Conservation (phyloP, 2,329 filamentous ascomycete species). For the Ceratocystis albifundus region DNA sequence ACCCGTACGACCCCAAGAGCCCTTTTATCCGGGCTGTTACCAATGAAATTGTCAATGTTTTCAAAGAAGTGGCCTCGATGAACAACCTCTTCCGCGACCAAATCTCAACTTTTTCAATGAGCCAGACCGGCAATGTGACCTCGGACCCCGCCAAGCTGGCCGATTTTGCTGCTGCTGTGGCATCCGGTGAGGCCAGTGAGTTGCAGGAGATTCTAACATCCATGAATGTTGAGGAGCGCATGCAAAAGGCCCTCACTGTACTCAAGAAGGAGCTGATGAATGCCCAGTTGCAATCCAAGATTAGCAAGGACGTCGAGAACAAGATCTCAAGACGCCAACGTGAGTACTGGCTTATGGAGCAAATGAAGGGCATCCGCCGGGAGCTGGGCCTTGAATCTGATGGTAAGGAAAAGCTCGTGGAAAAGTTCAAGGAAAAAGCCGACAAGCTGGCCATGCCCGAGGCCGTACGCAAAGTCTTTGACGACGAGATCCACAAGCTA, state of each 20-base stretch:
- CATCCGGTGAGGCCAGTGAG: constrained; percentile 83
- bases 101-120: constrained; percentile 93
- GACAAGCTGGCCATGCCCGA: constrained; percentile 93
- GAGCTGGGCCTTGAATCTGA: constrained; percentile 95
- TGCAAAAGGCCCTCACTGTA: constrained; percentile 82
- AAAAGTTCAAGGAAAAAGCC: constrained; percentile 94
- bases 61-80: constrained; percentile 89
- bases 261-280: constrained; percentile 99
- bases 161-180: constrained; percentile 93
- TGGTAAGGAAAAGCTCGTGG: constrained; percentile 94
- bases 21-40: constrained; percentile 82
- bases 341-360: constrained; percentile 98
- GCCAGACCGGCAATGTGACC: constrained; percentile 86
- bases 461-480: constrained; percentile 90
- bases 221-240: constrained; percentile 80
- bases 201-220: constrained; percentile 83
- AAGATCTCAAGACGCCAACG: constrained; percentile 96
- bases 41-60: constrained; percentile 96
- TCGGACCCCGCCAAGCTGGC: constrained; percentile 91
- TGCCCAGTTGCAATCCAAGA: constrained; percentile 90
- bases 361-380: constrained; percentile 96
- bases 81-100: constrained; percentile 95
- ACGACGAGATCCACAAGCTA: constrained; percentile 95
- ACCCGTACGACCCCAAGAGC: constrained; percentile 81
- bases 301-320: constrained; percentile 91